phyloP scores from a whole-genome alignment of 1,284 basidiomycete species.

The Apiotrichum veenhuisii region DNA sequence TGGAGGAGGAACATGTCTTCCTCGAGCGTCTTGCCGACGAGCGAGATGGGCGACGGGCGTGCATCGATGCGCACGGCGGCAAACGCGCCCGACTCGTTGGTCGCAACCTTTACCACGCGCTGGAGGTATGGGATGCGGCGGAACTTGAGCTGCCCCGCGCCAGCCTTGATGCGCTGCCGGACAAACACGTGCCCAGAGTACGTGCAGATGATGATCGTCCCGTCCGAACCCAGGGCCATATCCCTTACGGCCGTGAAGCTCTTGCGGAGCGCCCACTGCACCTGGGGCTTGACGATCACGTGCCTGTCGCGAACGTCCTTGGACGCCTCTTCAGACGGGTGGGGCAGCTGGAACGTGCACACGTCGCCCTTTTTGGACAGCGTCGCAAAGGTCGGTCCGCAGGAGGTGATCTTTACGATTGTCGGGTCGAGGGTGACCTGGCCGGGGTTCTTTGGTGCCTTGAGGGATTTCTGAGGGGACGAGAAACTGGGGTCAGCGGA shows the following conservation, averaged over 20 bases:
- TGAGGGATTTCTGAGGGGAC: constrained; percentile 12
- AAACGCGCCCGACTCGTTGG: constrained; percentile 84
- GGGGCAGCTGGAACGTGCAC: constrained; percentile 70
- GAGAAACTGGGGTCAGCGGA: constrained; percentile 9
- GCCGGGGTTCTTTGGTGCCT: constrained; percentile 18
- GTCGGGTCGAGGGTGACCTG: constrained; percentile 65
- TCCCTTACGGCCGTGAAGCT: constrained; percentile 84
- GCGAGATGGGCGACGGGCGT: constrained; percentile 57
- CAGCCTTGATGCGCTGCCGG: constrained; percentile 58
- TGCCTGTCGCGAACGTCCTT: constrained; percentile 46
- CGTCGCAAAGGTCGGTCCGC: constrained; percentile 78
- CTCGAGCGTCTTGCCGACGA: constrained; percentile 61
- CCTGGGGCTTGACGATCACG: constrained; percentile 68
- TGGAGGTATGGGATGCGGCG: constrained; percentile 77
- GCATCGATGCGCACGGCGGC: constrained; percentile 79
- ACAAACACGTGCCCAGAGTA: constrained; percentile 92
- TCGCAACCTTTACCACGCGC: constrained; percentile 75
- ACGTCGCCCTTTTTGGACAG: constrained; percentile 85
- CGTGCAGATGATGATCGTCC: constrained; percentile 86
- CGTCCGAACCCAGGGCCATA: constrained; percentile 82
- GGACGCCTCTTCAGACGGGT: constrained; percentile 49
- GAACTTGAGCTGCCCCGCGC: constrained; percentile 71
- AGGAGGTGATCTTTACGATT: constrained; percentile 76
- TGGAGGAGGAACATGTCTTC: constrained; percentile 66
- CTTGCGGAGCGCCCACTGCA: constrained; percentile 85